phyloP scores from a whole-genome alignment of 2,329 filamentous ascomycete genomes.

The Hymenoscyphus fructigenus region DNA sequence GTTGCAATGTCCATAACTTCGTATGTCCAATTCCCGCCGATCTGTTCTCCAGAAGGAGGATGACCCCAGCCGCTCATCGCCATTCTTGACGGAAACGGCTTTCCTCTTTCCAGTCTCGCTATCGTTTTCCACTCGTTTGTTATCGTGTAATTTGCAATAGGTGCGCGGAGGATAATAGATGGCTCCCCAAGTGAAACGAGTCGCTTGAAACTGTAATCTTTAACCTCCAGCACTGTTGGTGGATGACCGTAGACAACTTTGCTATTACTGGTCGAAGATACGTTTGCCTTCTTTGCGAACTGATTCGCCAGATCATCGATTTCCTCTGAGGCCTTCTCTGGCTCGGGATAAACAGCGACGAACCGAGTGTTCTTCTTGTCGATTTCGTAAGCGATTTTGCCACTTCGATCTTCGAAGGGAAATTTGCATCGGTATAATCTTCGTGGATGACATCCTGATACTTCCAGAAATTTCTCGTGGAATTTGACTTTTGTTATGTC shows the following conservation, averaged over 20 bases:
- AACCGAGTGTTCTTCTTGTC: neutral
- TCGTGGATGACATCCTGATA: neutral
- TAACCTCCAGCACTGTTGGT: neutral
- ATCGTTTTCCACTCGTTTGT: neutral
- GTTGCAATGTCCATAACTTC: neutral
- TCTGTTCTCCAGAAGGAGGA: neutral
- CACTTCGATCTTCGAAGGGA: neutral
- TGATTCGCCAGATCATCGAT: neutral
- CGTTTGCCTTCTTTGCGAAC: neutral
- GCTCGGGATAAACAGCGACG: neutral
- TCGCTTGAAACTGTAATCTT: conserved; percentile 2
- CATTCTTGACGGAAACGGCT: neutral
- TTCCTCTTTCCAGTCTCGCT: neutral
- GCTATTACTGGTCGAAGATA: neutral
- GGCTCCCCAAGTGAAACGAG: neutral
- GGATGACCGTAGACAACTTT: neutral
- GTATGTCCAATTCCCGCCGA: neutral
- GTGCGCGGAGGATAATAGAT: neutral
- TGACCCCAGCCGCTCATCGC: conserved; percentile 1
- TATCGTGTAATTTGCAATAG: neutral
- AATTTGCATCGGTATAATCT: neutral
- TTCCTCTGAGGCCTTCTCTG: neutral
- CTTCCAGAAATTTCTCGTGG: neutral
- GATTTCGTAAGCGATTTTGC: neutral
- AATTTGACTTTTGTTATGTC: neutral